Evolutionary conservation across 2,329 filamentous ascomycete species (phyloP), one percentile per base, ranked within the genome.

Genomic region (Exophiala spinifera): DNA sequence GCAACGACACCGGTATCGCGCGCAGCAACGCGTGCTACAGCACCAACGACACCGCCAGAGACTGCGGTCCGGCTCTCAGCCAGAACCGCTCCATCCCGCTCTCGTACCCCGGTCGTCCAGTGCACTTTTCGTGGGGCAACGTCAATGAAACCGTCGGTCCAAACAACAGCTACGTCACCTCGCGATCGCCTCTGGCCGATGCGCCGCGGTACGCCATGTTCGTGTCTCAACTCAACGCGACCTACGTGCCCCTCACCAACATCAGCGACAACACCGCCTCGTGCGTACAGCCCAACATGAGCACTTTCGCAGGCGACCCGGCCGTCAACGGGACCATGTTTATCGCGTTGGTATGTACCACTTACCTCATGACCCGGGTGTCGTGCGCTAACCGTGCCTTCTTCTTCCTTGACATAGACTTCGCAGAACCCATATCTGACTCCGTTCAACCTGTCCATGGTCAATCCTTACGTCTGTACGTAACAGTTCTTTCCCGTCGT

Each of bases 121-220:
- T 95, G 1, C 83, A 82, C 65, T 72, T 95, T 5, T 68, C 78
- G 40, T 95, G 89, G 89, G 88, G 94, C 21, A 71, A 67, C 0
- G 86, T 88, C 0, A 88, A 88, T 0, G 71, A 80, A 61, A 64
- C 79, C 0, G 79, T 92, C 2, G 89, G 89, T 0, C 89, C 89
- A 0, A 92, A 95, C 70, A 90, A 89, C 73, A 88, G 83, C 66
- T 95, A 95, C 67, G 73, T 90, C 46, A 92, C 89, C n/a, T 20
- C 55, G 13, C 55, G 58, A 0, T 75, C 76, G 0, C 76, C 79
- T 0, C 61, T 65, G 15, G 87, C 85, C 0, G 77, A 77, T 1
- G 63, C 69, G 3, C 86, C 89, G 0, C 71, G 74, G 53, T 95
- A 80, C 61, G 88, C 89, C 0, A 81, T 83, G 0, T 95, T 89